Evolutionary conservation across 257 asterid species (phyloP).

Genomic region (Solanum ossicruentum): DNA sequence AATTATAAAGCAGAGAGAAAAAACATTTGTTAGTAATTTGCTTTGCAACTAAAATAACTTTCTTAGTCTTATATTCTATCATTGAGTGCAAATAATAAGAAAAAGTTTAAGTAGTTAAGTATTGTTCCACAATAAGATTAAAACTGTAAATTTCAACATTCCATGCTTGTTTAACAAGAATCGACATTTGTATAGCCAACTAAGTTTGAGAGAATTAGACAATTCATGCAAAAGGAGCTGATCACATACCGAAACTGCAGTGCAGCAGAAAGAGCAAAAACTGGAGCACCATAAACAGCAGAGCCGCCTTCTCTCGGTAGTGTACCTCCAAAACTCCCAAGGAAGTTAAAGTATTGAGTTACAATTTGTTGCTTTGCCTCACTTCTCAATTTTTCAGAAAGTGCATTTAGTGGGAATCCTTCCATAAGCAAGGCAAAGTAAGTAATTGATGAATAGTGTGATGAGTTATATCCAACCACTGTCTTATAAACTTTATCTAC

Average conservation of each 20-base stretch:
- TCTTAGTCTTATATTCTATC: neutral
- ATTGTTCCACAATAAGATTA: neutral
- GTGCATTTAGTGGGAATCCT: slow-evolving; percentile 69
- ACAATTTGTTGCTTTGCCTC: slow-evolving; percentile 48
- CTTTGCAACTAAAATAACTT: neutral
- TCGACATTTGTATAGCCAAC: neutral
- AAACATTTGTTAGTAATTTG: neutral
- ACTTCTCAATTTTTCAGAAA: slow-evolving; percentile 56
- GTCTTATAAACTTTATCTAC: slow-evolving; percentile 51
- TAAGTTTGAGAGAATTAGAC: neutral
- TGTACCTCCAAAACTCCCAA: slow-evolving; percentile 36
- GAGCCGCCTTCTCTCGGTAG: slow-evolving; percentile 20
- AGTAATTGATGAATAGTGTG: slow-evolving; percentile 22
- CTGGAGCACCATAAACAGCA: slow-evolving; percentile 61
- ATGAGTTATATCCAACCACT: slow-evolving; percentile 29
- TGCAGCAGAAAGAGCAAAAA: slow-evolving; percentile 68
- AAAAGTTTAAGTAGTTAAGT: neutral
- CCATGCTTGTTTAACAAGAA: neutral
- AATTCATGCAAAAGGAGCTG: neutral
- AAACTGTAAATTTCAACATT: neutral
- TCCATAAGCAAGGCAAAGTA: slow-evolving; percentile 68
- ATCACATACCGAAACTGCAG: slow-evolving; percentile 66
- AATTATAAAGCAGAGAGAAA: neutral
- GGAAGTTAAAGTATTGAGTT: slow-evolving; percentile 61
- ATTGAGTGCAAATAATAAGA: neutral